Base-by-base conservation (phyloP, 1,139 yeast species). In the Pneumocystis canis region DNA sequence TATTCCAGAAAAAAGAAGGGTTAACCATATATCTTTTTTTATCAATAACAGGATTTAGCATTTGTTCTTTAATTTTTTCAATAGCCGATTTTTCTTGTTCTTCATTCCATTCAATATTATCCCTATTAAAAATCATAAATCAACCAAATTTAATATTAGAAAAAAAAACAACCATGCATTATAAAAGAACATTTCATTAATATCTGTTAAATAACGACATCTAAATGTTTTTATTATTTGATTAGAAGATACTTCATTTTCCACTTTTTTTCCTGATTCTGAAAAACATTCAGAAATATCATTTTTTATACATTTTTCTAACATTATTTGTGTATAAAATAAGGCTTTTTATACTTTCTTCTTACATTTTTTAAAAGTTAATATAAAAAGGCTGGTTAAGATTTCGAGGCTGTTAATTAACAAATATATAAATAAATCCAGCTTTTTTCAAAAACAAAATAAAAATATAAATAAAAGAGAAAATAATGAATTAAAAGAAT, bases 41-140 rank as follows among this genome's bases (percentile, higher is more conserved):
- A 61, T 39, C 16, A 53, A 82, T 79, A 18, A 94, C 98, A 0
- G 97, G 97, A 63, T 79, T 76, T 60, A 85, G 89, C 67, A 82
- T 81, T 72, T 92, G 99, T 67, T 83, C 81, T 16, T 81, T 76
- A 35, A 92, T 86, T 73, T 85, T 82, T 68, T 79, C 84, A 71
- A 87, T 80, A 2, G 97, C 96, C 68, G 85, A 83, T 28, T 78
- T 73, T 35, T 84, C 75, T 72, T 94, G 97, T 69, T 89, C 96
- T 61, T 86, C 89, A 60, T 95, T 97, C 96, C 97, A 90, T 71
- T 89, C 96, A 28, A 89, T 97, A 72, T 94, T 96, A 73, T 92
- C 99, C 83, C 73, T 71, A 11, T n/a, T n/a, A n/a, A n/a, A n/a
- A n/a, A n/a, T n/a, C n/a, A n/a, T n/a, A n/a, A n/a, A n/a, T n/a